Percentiles rank a stretch among this genome's conserved stretches.
phyloP scores from a whole-genome alignment of 352 stramenopile genomes.

The Phytophthora pisi region DNA sequence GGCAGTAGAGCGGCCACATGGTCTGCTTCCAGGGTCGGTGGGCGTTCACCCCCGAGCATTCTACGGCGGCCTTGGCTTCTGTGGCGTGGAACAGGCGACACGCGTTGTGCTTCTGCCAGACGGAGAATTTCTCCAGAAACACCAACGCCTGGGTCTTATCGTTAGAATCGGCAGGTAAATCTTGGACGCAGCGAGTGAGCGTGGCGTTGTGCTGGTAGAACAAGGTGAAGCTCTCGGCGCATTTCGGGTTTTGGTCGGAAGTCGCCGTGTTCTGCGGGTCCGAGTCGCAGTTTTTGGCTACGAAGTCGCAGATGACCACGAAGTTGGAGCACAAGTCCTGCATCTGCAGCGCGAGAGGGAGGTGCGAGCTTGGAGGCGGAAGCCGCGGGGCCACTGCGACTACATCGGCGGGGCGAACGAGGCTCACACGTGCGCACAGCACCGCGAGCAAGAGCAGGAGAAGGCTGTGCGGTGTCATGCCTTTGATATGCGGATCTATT shows the following conservation, averaged over 20 bases:
- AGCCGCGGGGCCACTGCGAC: neutral
- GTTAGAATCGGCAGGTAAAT: constrained; percentile 10
- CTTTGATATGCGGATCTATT: no score
- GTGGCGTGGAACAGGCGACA: constrained; percentile 60
- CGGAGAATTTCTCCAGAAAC: constrained; percentile 54
- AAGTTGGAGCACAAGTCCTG: constrained; percentile 49
- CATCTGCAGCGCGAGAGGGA: constrained; percentile 6
- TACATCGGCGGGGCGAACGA: constrained; percentile 2
- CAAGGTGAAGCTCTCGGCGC: constrained; percentile 56
- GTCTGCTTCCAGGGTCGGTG: constrained; percentile 55
- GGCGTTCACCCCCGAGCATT: constrained; percentile 46
- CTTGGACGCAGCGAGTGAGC: constrained; percentile 45
- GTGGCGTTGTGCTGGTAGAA: constrained; percentile 49
- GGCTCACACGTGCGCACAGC: neutral
- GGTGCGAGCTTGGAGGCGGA: constrained; percentile 1
- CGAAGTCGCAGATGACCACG: constrained; percentile 48
- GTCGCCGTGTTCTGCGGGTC: neutral
- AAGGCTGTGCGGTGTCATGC: neutral
- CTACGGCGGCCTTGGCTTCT: constrained; percentile 50
- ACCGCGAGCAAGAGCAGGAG: constrained; percentile 14
- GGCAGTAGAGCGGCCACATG: constrained; percentile 60
- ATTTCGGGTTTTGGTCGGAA: constrained; percentile 27
- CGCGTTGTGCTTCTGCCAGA: constrained; percentile 52
- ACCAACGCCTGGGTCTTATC: constrained; percentile 18
- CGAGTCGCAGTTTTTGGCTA: constrained; percentile 38